phyloP scores from a whole-genome alignment of 1,284 basidiomycete species.

The Inonotus obliquus region DNA sequence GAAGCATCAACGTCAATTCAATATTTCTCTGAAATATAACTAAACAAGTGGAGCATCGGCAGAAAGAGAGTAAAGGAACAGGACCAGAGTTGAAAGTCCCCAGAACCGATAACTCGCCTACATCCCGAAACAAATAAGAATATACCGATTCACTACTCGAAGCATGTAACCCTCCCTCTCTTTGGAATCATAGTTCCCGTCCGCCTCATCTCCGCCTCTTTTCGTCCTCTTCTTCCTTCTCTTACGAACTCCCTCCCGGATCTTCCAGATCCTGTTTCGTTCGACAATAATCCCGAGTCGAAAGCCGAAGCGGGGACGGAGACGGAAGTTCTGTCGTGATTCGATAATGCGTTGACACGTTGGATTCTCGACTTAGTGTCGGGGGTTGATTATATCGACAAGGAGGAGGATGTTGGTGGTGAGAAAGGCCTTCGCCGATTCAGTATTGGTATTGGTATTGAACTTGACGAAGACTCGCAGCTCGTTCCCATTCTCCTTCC shows the following conservation, averaged over 20 bases:
- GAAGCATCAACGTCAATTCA: background rate
- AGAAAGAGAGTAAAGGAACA: background rate
- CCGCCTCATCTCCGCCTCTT: background rate
- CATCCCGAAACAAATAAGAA: background rate
- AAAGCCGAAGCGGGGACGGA: too few relatives aligned
- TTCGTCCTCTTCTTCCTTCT: background rate
- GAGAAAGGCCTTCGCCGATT: too few relatives aligned
- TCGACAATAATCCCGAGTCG: too few relatives aligned
- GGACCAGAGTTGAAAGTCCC: too few relatives aligned
- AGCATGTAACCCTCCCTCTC: background rate
- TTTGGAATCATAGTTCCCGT: background rate
- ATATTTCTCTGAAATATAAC: background rate
- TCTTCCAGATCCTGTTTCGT: background rate
- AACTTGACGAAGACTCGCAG: too few relatives aligned
- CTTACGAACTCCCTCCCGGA: background rate
- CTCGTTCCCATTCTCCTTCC: too few relatives aligned
- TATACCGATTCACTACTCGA: background rate
- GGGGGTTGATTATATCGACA: background rate
- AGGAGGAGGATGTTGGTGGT: background rate
- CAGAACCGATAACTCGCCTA: too few relatives aligned
- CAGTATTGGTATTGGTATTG: too few relatives aligned
- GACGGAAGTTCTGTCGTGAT: too few relatives aligned
- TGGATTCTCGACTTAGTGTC: too few relatives aligned
- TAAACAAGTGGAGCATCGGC: background rate
- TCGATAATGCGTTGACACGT: too few relatives aligned